These are phyloP conservation scores for Amanita pallidorosea DNA, from an alignment of 768 basidiomycete species.

Conservation along the genomic window DNA sequence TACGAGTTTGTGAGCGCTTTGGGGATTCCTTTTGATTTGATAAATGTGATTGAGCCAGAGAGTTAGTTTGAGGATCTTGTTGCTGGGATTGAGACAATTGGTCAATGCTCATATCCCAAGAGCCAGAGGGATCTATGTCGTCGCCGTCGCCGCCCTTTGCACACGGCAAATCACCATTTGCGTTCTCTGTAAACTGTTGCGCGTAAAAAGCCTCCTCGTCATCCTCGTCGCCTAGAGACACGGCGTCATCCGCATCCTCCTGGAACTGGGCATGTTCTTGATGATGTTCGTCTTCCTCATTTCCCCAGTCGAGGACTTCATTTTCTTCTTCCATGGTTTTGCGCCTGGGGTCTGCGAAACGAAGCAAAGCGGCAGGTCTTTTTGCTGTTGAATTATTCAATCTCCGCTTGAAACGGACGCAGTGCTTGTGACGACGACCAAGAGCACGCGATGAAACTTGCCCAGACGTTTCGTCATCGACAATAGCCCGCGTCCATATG, in stretches of 20 bases:
- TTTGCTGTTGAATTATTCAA: conserved; percentile 3
- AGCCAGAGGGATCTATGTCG: neutral
- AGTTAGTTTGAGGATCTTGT: neutral
- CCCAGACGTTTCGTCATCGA: too few relatives aligned
- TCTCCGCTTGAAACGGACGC: conserved; percentile 13
- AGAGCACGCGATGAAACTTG: neutral
- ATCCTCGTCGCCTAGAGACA: conserved; percentile 67
- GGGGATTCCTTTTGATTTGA: conserved; percentile 8
- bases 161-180: neutral
- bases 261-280: conserved; percentile 16
- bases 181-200: conserved; percentile 7
- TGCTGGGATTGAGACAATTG: neutral
- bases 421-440: neutral
- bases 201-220: conserved; percentile 48
- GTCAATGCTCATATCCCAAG: neutral
- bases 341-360: conserved; percentile 11
- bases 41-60: conserved; percentile 12
- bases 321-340: conserved; percentile 51
- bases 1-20: conserved; percentile 12
- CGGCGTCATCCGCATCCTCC: conserved; percentile 32
- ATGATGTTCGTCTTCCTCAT: conserved; percentile 32
- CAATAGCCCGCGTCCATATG: conserved; percentile 22
- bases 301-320: conserved; percentile 63
- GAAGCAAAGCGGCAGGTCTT: neutral
- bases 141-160: neutral